Base-by-base conservation (phyloP, 495 filamentous ascomycete genomes). In the Penicillium canescens region DNA sequence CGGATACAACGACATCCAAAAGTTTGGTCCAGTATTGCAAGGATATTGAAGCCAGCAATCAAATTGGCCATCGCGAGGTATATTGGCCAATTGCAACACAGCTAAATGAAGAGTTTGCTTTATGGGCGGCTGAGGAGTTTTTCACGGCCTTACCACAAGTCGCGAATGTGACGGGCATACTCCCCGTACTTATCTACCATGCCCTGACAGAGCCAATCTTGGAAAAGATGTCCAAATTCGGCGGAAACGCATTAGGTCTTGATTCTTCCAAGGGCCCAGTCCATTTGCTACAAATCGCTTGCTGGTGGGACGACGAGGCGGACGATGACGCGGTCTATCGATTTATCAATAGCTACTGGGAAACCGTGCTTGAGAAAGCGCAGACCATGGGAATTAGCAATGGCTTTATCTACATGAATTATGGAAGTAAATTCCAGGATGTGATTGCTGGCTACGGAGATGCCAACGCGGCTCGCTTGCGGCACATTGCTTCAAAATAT, bases 381-480 rank as follows among this genome's bases (percentile, higher is more conserved):
- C 68, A 76, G 50, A 56, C 50, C 13, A 57, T 74, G 42, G 69
- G 70, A 0, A 14, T 81, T 23, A 61, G 70, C 36, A 63, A 83
- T 45, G 69, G 76, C 26, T 88, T 79, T 47, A 59, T 86, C 28
- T 87, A 87, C 55, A 73, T 82, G 55, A 82, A 84, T 50, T 78
- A 78, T 43, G 76, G 72, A 1, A 62, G 65, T 21, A 51, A 60
- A 56, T 67, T 61, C 38, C 70, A 76, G 44, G 61, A 69, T 49
- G 69, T 74, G 6, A 66, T 82, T 47, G 56, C 53, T 12, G 62
- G 68, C 11, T 79, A 77, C 46, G 72, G 72, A 0, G 50, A 42
- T n/a, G 53, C 50, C 7, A 78, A 76, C 43, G 49, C 62, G 40
- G 53, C 51, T 24, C 57, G 55, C 7, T 48, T 80, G 59, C 52